Evolutionary conservation across 2,329 filamentous ascomycete species (phyloP).

Genomic region (Ceratocystis eucalypticola): DNA sequence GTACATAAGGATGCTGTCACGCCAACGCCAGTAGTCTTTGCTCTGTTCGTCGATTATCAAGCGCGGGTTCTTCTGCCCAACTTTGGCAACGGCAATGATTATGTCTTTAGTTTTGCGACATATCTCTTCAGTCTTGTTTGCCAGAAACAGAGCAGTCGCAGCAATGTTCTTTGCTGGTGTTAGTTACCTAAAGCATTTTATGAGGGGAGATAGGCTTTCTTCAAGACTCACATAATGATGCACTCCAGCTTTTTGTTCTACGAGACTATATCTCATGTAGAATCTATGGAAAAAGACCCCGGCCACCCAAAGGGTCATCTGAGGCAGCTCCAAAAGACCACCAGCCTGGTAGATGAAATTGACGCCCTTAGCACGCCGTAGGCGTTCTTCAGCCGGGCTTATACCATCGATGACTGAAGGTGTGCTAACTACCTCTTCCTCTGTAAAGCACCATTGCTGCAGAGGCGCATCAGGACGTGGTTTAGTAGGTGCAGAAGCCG

Average conservation of each 20-base stretch:
- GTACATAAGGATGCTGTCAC: constrained; percentile 81
- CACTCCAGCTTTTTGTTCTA: constrained; percentile 58
- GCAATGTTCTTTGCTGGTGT: constrained; percentile 53
- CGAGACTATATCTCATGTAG: constrained; percentile 79
- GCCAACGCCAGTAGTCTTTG: constrained; percentile 97
- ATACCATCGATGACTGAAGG: constrained; percentile 80
- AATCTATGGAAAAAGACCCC: constrained; percentile 93
- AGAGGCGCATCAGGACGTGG: background rate
- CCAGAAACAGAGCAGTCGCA: constrained; percentile 80
- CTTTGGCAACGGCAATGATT: constrained; percentile 83
- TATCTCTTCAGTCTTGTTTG: constrained; percentile 95
- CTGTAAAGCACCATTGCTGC: constrained; percentile 75
- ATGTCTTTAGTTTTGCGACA: constrained; percentile 91
- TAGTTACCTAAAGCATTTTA: background rate
- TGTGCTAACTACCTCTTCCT: constrained; percentile 66
- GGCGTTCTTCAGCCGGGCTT: constrained; percentile 59
- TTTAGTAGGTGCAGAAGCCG: background rate
- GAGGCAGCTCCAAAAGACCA: constrained; percentile 80
- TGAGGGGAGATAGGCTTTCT: background rate
- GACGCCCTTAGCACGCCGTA: constrained; percentile 75
- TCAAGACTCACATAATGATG: constrained; percentile 69
- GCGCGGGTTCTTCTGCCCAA: constrained; percentile 86
- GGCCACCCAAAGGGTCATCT: constrained; percentile 82
- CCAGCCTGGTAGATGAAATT: constrained; percentile 95
- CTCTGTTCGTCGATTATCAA: constrained; percentile 89